These are phyloP conservation scores for Skeletonema marinoi DNA, from an alignment of 108 stramenopile species.

Conservation along the genomic window DNA sequence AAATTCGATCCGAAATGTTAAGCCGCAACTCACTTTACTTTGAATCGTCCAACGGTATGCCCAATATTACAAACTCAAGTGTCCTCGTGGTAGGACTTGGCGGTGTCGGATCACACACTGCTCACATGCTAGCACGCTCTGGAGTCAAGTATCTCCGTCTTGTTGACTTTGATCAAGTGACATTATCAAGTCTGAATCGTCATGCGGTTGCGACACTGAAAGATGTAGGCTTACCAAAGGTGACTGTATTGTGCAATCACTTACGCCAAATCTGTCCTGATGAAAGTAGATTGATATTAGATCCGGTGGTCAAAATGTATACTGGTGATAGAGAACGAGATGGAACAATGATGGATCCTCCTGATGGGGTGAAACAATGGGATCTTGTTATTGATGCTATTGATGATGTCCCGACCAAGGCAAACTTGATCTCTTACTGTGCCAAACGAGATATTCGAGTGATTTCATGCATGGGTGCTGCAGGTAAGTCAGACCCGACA, in stretches of 20 bases:
- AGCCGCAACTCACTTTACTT: slow-evolving; percentile 93
- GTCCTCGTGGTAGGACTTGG: slow-evolving; percentile 95
- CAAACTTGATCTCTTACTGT: slow-evolving; percentile 85
- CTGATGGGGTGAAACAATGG: slow-evolving; percentile 48
- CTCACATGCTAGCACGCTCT: slow-evolving; percentile 93
- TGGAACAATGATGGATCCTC: slow-evolving; percentile 53
- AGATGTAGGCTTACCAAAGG: slow-evolving; percentile 95
- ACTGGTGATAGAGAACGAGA: slow-evolving; percentile 62
- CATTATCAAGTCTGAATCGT: slow-evolving; percentile 95
- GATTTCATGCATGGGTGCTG: slow-evolving; percentile 96
- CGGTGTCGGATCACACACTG: slow-evolving; percentile 95
- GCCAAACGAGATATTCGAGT: slow-evolving; percentile 71
- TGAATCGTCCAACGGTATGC: slow-evolving; percentile 25
- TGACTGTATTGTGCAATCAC: slow-evolving; percentile 62
- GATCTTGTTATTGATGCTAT: slow-evolving; percentile 97
- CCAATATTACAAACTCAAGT: slow-evolving; percentile 35
- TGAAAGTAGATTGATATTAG: slow-evolving; percentile 43
- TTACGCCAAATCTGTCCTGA: slow-evolving; percentile 71
- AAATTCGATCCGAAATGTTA: slow-evolving; percentile 91
- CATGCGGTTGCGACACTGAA: slow-evolving; percentile 95
- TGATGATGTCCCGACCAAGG: slow-evolving; percentile 98
- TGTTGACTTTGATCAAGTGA: slow-evolving; percentile 99
- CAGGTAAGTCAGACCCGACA: slow-evolving; percentile 95
- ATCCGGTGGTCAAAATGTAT: slow-evolving; percentile 76
- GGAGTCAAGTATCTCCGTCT: slow-evolving; percentile 89